These are phyloP conservation scores for Rhytidiadelphus loreus DNA, from an alignment of 225 moss, liverwort and hornwort species.

Conservation along the genomic window DNA sequence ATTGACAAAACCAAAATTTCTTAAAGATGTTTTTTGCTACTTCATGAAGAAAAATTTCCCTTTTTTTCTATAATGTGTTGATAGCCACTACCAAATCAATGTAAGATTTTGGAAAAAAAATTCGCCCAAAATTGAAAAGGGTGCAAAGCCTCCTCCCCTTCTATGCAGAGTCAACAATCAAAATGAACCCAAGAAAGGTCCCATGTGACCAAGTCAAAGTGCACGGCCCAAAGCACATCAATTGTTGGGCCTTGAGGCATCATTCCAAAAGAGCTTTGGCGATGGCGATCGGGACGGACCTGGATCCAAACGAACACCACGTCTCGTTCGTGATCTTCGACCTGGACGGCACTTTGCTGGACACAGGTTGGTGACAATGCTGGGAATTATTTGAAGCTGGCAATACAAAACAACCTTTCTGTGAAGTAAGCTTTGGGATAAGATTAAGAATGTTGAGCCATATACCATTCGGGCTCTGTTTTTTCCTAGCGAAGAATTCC, in stretches of 20 bases:
- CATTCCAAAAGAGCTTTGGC: background rate
- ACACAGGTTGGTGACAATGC: conserved; percentile 24
- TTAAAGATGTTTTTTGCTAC: no score
- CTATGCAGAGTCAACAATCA: background rate
- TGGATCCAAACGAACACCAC: background rate
- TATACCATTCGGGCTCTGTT: background rate
- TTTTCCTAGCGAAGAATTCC: background rate
- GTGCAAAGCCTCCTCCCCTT: background rate
- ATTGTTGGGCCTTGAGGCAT: background rate
- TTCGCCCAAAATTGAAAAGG: background rate
- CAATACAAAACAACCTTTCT: background rate
- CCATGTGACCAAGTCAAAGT: background rate
- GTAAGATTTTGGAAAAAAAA: background rate
- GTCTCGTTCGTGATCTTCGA: conserved; percentile 41
- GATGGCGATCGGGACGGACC: background rate
- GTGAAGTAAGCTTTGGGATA: background rate
- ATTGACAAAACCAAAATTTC: background rate
- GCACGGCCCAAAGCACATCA: no score
- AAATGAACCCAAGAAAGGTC: background rate
- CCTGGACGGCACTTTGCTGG: conserved; percentile 70
- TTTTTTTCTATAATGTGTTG: background rate
- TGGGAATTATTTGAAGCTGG: background rate
- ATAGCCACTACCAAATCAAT: background rate
- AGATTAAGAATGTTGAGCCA: background rate
- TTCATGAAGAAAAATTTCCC: background rate